phyloP scores from a whole-genome alignment of 2,329 filamentous ascomycete genomes.

The Blastomyces silverae region DNA sequence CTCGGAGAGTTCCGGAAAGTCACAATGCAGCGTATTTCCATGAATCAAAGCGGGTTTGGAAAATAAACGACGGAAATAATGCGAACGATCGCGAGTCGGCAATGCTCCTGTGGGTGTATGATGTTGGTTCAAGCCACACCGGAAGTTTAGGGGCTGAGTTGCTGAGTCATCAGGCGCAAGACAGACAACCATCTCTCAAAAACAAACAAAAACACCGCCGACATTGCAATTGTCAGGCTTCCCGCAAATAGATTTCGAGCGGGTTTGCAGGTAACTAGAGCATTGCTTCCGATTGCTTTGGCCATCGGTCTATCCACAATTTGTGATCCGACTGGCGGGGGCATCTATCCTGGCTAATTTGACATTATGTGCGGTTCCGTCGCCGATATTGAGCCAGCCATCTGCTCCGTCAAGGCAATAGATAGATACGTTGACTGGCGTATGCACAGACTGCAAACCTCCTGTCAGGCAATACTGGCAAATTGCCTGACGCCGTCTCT shows the following conservation, averaged over 20 bases:
- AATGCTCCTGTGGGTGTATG: background rate
- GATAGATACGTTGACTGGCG: background rate
- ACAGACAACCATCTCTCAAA: background rate
- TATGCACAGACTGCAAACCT: background rate
- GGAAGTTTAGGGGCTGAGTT: background rate
- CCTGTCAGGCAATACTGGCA: background rate
- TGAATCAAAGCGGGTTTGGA: background rate
- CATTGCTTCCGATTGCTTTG: background rate
- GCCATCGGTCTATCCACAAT: background rate
- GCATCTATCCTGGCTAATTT: background rate
- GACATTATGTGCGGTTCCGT: background rate
- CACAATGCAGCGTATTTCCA: background rate
- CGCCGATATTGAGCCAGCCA: background rate
- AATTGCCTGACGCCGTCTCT: background rate
- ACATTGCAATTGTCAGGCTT: background rate
- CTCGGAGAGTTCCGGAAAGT: background rate
- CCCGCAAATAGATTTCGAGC: too few species aligned
- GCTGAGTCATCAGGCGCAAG: conserved; percentile 6
- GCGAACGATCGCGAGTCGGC: background rate
- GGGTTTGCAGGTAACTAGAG: background rate
- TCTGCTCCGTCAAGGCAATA: too few species aligned
- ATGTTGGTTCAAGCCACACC: background rate
- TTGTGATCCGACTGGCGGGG: background rate
- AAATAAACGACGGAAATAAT: background rate
- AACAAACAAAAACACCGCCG: too few species aligned